These are phyloP conservation scores for Takashimella koratensis DNA, from an alignment of 1,284 basidiomycete species.

Conservation along the genomic window DNA sequence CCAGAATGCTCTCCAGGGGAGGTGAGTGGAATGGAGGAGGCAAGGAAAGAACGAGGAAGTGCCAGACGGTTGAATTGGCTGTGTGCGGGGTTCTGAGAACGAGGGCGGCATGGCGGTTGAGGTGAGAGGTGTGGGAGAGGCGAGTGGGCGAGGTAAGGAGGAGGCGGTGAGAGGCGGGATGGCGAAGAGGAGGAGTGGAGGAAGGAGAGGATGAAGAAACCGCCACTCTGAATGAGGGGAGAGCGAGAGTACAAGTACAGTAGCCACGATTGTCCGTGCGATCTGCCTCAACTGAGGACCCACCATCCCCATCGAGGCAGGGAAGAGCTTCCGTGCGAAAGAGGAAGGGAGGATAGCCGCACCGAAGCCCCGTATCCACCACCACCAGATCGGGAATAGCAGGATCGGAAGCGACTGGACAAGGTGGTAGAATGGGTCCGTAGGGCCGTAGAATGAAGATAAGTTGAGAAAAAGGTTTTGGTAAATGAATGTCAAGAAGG, in stretches of 20 bases:
- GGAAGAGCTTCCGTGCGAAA: conserved; percentile 45
- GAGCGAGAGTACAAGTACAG: conserved; percentile 68
- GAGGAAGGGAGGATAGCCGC: conserved; percentile 19
- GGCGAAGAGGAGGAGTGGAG: conserved; percentile 76
- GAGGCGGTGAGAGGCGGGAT: conserved; percentile 61
- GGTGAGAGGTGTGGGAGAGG: neutral
- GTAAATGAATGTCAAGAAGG: conserved; percentile 64
- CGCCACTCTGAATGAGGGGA: conserved; percentile 94
- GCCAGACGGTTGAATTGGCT: conserved; percentile 44
- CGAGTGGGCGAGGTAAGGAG: neutral
- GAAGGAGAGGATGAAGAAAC: conserved; percentile 88
- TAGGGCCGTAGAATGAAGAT: conserved; percentile 91
- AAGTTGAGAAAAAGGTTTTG: conserved; percentile 79
- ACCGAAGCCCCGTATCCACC: conserved; percentile 59
- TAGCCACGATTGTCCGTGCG: conserved; percentile 60
- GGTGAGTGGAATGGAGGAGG: conserved; percentile 33
- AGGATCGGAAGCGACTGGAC: conserved; percentile 81
- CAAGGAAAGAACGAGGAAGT: conserved; percentile 26
- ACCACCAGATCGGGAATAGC: conserved; percentile 68
- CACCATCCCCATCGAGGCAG: conserved; percentile 5
- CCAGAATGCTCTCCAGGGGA: conserved; percentile 44
- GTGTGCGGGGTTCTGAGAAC: too few species aligned
- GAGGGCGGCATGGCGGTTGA: too few species aligned
- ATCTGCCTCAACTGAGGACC: conserved; percentile 52
- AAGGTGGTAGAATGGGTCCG: conserved; percentile 83